Conservation (phyloP, 2,329 filamentous ascomycete genomes). For the Madurella fahalii region DNA sequence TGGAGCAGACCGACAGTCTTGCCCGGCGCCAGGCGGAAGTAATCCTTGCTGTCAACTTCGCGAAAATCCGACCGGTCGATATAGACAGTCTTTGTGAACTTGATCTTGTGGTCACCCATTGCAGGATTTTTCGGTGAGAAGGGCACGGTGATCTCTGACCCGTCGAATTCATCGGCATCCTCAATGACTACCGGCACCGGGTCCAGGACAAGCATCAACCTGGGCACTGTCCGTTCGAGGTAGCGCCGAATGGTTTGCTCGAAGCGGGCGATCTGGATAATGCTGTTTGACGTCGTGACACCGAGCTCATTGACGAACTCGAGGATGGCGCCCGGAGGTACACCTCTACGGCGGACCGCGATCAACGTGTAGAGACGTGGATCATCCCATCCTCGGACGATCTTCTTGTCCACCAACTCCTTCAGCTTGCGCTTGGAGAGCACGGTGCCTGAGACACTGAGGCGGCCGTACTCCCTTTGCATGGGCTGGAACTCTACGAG, state of each 20-base stretch:
- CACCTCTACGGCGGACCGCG: slow-evolving; percentile 74
- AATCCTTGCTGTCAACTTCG: slow-evolving; percentile 61
- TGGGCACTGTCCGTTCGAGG: slow-evolving; percentile 81
- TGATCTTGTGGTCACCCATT: slow-evolving; percentile 34
- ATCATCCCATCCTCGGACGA: slow-evolving; percentile 86
- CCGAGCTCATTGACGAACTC: slow-evolving; percentile 89
- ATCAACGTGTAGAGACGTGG: slow-evolving; percentile 86
- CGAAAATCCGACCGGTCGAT: slow-evolving; percentile 69
- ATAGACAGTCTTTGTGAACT: slow-evolving; percentile 61
- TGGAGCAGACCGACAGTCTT: slow-evolving; percentile 65
- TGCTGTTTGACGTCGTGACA: slow-evolving; percentile 75
- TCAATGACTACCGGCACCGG: slow-evolving; percentile 80
- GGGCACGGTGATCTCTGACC: slow-evolving; percentile 55
- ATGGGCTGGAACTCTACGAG: slow-evolving; percentile 85
- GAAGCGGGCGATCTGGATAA: slow-evolving; percentile 78
- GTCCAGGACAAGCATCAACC: slow-evolving; percentile 85
- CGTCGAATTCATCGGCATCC: slow-evolving; percentile 66
- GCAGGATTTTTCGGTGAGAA: slow-evolving; percentile 46
- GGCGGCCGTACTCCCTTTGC: slow-evolving; percentile 68
- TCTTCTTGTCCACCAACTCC: slow-evolving; percentile 70
- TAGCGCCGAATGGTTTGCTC: slow-evolving; percentile 82
- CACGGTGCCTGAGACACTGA: slow-evolving; percentile 80
- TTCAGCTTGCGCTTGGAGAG: slow-evolving; percentile 82
- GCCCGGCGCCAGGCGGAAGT: slow-evolving; percentile 66
- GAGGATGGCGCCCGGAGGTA: slow-evolving; percentile 83